Evolutionary conservation across 306 rosid species (phyloP).

Genomic region (Cucurbita maxima): DNA sequence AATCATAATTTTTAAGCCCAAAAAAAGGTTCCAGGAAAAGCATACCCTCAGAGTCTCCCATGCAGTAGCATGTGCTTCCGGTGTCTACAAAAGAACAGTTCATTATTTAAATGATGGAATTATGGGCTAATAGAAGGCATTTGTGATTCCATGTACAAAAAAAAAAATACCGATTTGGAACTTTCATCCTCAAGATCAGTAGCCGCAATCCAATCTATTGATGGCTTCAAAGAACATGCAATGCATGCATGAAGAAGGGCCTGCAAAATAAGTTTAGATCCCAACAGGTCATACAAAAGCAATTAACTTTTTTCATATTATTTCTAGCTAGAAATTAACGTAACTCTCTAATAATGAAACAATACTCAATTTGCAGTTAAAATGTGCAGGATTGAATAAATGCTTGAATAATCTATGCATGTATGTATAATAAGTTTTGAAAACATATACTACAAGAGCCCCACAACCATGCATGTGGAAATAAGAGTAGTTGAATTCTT

Average conservation of each 20-base stretch:
- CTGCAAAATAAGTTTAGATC: conserved; percentile 20
- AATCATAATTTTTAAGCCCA: neutral
- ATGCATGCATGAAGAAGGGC: conserved; percentile 96
- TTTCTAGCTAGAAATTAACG: neutral
- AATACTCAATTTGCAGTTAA: neutral
- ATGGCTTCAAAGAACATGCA: conserved; percentile 71
- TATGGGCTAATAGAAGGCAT: conserved; percentile 7
- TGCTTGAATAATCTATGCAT: neutral
- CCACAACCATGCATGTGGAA: neutral
- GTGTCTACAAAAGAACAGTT: conserved; percentile 42
- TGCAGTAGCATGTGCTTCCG: conserved; percentile 78
- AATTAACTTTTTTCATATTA: neutral
- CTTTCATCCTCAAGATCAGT: conserved; percentile 94
- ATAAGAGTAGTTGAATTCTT: neutral
- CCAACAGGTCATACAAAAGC: neutral
- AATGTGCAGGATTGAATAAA: conserved; percentile 3
- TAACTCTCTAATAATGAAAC: neutral
- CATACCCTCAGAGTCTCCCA: conserved; percentile 83
- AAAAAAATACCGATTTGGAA: conserved; percentile 44
- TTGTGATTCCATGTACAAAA: conserved; percentile 8
- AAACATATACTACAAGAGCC: neutral
- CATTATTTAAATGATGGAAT: conserved; percentile 7
- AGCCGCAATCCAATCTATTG: conserved; percentile 97
- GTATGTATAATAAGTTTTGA: neutral
- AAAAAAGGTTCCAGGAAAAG: neutral